Evolutionary conservation across 805 yeast species (phyloP), one percentile per base, ranked within the genome.

Genomic region (Wickerhamiella allomyrinae): DNA sequence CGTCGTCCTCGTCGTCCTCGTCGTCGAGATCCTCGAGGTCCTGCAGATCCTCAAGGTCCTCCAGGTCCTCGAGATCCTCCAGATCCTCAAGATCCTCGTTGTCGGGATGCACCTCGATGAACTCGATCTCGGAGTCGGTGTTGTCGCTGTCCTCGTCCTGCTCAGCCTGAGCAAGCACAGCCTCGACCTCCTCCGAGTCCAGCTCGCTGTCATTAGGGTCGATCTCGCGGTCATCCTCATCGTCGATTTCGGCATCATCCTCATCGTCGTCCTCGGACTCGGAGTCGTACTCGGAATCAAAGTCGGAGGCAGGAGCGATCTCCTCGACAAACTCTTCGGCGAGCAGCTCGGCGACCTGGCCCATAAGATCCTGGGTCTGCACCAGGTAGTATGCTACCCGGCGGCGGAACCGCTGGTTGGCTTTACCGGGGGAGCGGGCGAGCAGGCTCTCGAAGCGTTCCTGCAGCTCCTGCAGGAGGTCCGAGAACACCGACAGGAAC

Each of bases 311-410:
- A 20, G 41, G 39, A 25, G 46, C 48, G 20, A 47, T 37, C 31
- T 37, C 48, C 39, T 43, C 46, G 20, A 41, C 50, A 36, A 43
- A 39, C 42, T 47, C 46, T 33, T 45, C 48, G 46, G 49, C 51
- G 34, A 53, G 50, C 29, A 48, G 47, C 49, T 50, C 54, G 20
- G 50, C 46, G 33, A 53, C 48, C 40, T 44, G 44, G 42, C 42
- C 44, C 23, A 50, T 41, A 20, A 46, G 41, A 29, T 49, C 56
- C 46, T 43, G 42, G 41, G 48, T 47, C 41, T 43, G 47, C 29
- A 51, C 52, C 37, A 52, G 48, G 50, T 52, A 52, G 41, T 42
- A 50, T n/a, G 54, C 55, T 11, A 53, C 46, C n/a, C 51, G 52
- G 46, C 49, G 46, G 35, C 57, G 53, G 51, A 53, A 49, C 31